A percentile compares a stretch with the other conserved stretches of the same genome.
These are phyloP conservation scores for Suhomyces choctaworum DNA, from an alignment of 1,139 yeast genomes.

Conservation along the genomic window DNA sequence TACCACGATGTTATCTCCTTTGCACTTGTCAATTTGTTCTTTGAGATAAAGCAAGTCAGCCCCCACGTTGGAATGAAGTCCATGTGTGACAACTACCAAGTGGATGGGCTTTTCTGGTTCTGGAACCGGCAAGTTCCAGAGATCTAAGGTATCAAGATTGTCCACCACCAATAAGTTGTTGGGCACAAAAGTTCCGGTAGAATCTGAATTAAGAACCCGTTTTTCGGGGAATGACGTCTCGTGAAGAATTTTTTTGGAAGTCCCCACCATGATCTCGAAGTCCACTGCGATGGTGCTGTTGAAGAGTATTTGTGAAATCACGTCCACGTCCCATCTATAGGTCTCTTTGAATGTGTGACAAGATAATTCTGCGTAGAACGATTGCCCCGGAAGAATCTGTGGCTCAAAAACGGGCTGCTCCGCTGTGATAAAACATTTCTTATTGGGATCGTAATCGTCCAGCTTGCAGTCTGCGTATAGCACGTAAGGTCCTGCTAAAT, in stretches of 20 bases:
- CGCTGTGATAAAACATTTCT: conserved; percentile 58
- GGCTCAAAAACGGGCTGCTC: conserved; percentile 73
- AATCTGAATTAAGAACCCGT: conserved; percentile 30
- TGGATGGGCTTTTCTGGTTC: conserved; percentile 55
- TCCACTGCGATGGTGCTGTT: conserved; percentile 66
- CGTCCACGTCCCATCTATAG: conserved; percentile 80
- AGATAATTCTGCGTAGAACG: conserved; percentile 25
- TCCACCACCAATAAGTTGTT: conserved; percentile 37
- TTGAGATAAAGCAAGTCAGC: conserved; percentile 87
- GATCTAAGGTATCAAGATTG: conserved; percentile 61
- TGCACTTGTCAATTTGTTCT: conserved; percentile 69
- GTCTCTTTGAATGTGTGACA: conserved; percentile 24
- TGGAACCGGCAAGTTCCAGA: conserved; percentile 67
- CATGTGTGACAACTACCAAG: conserved; percentile 82
- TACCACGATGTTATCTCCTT: conserved; percentile 60
- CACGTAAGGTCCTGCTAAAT: conserved; percentile 87
- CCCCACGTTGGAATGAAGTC: conserved; percentile 84
- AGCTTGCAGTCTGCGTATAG: conserved; percentile 80
- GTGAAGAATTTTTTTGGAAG: conserved; percentile 46
- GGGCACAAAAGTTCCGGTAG: conserved; percentile 31
- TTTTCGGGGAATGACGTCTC: conserved; percentile 32
- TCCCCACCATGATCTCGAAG: conserved; percentile 67
- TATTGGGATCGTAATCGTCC: conserved; percentile 58
- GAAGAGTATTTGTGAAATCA: conserved; percentile 82
- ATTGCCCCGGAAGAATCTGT: conserved; percentile 41